phyloP scores from a whole-genome alignment of 1,284 basidiomycete species.

The Trichosporon sp. region DNA sequence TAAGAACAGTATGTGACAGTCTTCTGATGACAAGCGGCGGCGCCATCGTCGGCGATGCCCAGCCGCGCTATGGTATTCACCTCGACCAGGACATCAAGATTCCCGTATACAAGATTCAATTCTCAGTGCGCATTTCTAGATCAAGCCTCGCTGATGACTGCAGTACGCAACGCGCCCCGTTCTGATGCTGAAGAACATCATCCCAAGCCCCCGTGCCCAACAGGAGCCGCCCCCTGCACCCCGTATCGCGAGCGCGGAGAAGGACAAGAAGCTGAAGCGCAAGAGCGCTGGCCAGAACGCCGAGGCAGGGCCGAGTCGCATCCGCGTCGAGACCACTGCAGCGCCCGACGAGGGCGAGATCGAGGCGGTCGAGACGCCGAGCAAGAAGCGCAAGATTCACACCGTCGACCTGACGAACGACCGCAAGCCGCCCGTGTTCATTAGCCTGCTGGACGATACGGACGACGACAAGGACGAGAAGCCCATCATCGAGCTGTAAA shows the following conservation, averaged over 20 bases:
- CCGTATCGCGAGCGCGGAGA: not conserved
- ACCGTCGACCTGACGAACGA: conserved; percentile 1
- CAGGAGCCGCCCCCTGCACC: not conserved
- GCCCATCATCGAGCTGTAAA: not conserved
- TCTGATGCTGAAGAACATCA: not conserved
- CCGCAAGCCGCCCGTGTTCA: not conserved
- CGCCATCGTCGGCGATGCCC: not conserved
- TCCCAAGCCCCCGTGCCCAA: not conserved
- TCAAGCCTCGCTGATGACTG: not conserved
- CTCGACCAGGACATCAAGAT: not conserved
- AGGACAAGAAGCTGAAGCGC: not conserved
- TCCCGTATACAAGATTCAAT: not conserved
- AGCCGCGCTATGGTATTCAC: not conserved
- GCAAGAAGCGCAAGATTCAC: conserved; percentile 7
- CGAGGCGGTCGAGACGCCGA: not conserved
- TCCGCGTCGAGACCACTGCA: not conserved
- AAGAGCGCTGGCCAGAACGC: not conserved
- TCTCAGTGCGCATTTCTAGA: not conserved
- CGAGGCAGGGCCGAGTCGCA: not conserved
- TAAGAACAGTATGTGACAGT: not conserved
- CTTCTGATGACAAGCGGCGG: not conserved
- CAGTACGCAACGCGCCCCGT: not conserved
- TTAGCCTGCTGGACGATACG: not conserved
- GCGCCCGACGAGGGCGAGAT: conserved; percentile 5
- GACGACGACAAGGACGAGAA: not conserved